Percentiles rank a stretch among this genome's conserved stretches.
phyloP scores from a whole-genome alignment of 2,329 filamentous ascomycete genomes.

The Xylaria hypoxylon region DNA sequence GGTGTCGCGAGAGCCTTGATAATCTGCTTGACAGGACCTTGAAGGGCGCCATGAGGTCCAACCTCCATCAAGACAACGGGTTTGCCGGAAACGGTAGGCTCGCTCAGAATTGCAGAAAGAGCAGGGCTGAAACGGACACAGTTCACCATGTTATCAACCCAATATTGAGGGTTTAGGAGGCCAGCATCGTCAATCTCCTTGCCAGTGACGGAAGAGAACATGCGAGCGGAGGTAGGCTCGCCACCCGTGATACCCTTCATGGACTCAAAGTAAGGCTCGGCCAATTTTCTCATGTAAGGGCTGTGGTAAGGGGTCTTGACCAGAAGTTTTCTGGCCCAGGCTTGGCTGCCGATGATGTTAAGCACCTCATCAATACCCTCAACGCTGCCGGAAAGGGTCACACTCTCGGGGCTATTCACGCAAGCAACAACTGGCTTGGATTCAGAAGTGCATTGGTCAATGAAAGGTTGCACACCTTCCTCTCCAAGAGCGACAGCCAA shows the following conservation, averaged over 20 bases:
- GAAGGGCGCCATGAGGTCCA: conserved; percentile 53
- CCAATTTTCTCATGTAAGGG: conserved; percentile 54
- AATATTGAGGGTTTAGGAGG: conserved; percentile 45
- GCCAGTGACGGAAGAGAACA: conserved; percentile 49
- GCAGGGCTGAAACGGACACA: conserved; percentile 54
- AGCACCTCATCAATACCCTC: conserved; percentile 49
- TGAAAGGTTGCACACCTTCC: conserved; percentile 41
- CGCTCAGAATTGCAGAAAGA: conserved; percentile 42
- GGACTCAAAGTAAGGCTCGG: conserved; percentile 50
- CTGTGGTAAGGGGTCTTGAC: conserved; percentile 60
- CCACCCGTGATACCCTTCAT: conserved; percentile 42
- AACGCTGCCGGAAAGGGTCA: conserved; percentile 48
- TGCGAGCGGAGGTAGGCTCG: conserved; percentile 36
- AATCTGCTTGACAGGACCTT: conserved; percentile 53
- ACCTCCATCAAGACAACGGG: conserved; percentile 50
- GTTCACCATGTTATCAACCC: conserved; percentile 51
- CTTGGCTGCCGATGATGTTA: conserved; percentile 46
- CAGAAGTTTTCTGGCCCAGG: conserved; percentile 52
- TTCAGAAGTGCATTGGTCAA: conserved; percentile 43
- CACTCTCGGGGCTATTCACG: conserved; percentile 48
- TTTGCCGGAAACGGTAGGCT: conserved; percentile 38
- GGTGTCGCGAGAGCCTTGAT: conserved; percentile 47
- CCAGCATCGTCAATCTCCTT: conserved; percentile 43
- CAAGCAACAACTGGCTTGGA: conserved; percentile 48
- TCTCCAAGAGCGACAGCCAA: conserved; percentile 48